A percentile compares a stretch with the other conserved stretches of the same genome.
Conservation (phyloP, 2,329 filamentous ascomycete species). For the Byssothecium circinans region DNA sequence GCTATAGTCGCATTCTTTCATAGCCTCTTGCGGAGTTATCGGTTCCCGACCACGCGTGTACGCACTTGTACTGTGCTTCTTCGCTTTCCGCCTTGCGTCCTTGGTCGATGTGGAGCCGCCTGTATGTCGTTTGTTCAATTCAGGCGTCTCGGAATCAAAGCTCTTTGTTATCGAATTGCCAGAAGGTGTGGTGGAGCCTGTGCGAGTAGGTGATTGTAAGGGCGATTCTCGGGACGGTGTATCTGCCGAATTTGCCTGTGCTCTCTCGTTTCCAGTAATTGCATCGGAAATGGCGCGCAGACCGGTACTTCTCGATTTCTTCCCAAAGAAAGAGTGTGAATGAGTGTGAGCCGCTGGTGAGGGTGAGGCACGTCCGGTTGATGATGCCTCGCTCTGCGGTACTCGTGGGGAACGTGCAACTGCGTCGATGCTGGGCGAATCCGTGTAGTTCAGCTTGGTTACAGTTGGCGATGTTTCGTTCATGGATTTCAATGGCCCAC, state of each 20-base stretch:
- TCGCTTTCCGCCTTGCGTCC: conserved; percentile 47
- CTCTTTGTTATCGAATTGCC: conserved; percentile 62
- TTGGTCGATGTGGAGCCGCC: conserved; percentile 50
- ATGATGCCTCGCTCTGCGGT: conserved; percentile 54
- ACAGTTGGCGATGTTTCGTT: conserved; percentile 56
- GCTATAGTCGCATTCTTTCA: conserved; percentile 84
- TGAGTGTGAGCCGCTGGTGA: conserved; percentile 38
- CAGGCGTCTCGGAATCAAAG: conserved; percentile 77
- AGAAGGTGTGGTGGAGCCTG: conserved; percentile 71
- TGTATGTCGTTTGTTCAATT: conserved; percentile 37
- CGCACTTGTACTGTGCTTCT: conserved; percentile 93
- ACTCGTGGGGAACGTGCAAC: conserved; percentile 44
- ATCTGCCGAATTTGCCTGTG: conserved; percentile 47
- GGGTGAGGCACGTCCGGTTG: conserved; percentile 50
- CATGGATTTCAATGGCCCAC: conserved; percentile 43
- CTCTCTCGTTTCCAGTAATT: conserved; percentile 58
- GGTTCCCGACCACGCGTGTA: conserved; percentile 86
- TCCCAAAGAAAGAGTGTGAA: conserved; percentile 44
- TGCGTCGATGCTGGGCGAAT: conserved; percentile 50
- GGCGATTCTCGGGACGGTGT: conserved; percentile 56
- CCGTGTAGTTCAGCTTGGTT: conserved; percentile 58
- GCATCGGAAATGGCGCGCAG: conserved; percentile 82
- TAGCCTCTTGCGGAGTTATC: conserved; percentile 79
- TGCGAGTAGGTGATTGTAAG: conserved; percentile 67
- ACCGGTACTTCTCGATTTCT: conserved; percentile 60